Conservation (phyloP, 495 filamentous ascomycete species). For the Rostrohypoxylon terebratum region DNA sequence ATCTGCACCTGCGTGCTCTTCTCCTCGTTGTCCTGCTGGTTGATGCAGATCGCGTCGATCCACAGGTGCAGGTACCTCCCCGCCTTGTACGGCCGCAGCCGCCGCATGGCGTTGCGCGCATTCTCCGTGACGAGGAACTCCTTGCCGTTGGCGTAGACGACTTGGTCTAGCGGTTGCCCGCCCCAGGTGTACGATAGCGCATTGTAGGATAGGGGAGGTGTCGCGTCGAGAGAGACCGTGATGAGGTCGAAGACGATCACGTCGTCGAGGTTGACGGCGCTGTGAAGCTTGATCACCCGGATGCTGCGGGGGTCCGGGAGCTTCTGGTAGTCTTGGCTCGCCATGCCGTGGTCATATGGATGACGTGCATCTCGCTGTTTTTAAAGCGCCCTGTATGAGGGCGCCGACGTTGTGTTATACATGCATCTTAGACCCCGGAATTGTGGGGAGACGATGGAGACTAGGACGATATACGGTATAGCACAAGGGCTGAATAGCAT, state of each 20-base stretch:
- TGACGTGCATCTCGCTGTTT: not conserved
- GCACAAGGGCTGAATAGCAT: not conserved
- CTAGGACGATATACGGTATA: not conserved
- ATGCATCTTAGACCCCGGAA: not conserved
- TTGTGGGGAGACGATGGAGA: not conserved
- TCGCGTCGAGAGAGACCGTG: not conserved
- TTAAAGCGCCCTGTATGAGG: not conserved
- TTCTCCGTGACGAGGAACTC: not conserved
- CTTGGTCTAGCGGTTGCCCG: not conserved
- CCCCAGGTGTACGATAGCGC: not conserved
- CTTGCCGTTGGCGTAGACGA: not conserved
- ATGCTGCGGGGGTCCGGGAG: not conserved
- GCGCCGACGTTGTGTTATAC: not conserved
- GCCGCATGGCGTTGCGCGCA: not conserved
- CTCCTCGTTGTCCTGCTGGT: not conserved
- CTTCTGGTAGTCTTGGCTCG: not conserved
- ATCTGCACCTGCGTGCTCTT: not conserved
- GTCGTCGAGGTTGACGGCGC: not conserved
- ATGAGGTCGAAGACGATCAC: not conserved
- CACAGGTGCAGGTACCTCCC: not conserved
- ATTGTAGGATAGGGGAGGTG: not conserved
- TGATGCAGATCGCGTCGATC: not conserved
- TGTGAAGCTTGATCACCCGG: not conserved
- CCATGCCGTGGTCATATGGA: not conserved
- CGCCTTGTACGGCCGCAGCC: not conserved